Percentiles rank a stretch among this genome's conserved stretches.
These are phyloP conservation scores for Chrysophaeum taylorii DNA, from an alignment of 352 stramenopile genomes.

Conservation along the genomic window DNA sequence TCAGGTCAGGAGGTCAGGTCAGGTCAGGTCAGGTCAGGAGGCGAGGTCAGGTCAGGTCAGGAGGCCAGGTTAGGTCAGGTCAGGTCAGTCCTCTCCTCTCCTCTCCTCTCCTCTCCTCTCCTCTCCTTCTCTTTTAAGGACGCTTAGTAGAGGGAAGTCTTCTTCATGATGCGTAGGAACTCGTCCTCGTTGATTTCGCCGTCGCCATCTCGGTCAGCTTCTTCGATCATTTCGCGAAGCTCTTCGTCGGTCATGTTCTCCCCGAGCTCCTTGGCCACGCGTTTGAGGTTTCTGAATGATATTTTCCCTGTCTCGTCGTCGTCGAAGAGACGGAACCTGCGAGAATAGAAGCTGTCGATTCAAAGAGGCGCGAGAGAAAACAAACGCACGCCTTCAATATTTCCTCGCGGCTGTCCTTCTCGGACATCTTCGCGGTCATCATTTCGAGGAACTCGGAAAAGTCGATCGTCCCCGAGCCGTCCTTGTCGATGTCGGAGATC, in stretches of 20 bases:
- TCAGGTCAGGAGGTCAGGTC: no score
- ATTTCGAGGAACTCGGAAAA: conserved; percentile 94
- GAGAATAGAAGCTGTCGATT: conserved; percentile 52
- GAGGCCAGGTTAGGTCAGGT: no score
- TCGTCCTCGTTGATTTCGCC: conserved; percentile 89
- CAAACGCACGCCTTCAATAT: conserved; percentile 78
- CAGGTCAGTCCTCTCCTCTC: no score
- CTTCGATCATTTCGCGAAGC: conserved; percentile 97
- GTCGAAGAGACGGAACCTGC: conserved; percentile 89
- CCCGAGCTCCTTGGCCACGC: conserved; percentile 92
- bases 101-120: no score
- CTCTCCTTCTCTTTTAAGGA: no score
- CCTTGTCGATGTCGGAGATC: conserved; percentile 90
- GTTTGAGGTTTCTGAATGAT: conserved; percentile 89
- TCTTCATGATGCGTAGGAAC: conserved; percentile 97
- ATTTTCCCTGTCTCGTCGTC: conserved; percentile 94
- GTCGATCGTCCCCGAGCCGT: conserved; percentile 84
- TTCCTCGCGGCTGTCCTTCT: conserved; percentile 87
- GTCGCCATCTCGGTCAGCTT: conserved; percentile 83
- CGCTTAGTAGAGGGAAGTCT: conserved; percentile 70
- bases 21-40: no score
- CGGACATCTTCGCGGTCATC: conserved; percentile 88
- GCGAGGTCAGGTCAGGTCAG: no score
- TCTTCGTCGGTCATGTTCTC: conserved; percentile 98
- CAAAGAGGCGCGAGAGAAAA: background rate